Base-by-base conservation (phyloP, 257 asterid genomes). In the Ophiorrhiza pumila region DNA sequence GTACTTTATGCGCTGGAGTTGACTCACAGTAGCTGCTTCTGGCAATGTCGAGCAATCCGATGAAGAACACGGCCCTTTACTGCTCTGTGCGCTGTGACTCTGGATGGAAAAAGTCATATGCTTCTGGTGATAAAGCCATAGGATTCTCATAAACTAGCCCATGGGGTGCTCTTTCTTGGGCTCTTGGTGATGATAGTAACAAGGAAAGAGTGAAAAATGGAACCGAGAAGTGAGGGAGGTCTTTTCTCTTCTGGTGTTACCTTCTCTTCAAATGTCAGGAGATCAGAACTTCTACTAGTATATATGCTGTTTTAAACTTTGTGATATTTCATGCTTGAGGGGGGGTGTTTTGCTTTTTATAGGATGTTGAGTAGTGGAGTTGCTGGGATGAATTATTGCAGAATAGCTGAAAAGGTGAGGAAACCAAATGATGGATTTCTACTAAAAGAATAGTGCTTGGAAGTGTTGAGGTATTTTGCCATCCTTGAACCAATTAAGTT, bases 91-190 rank as follows among this genome's bases (percentile, higher is more conserved):
- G n/a, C n/a, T 73, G 79, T 23, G 83, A 39, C 17, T 83, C 75
- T 27, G 89, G 84, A 69, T 83, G 76, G 57, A 85, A 85, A 47
- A 80, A 85, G 0, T 77, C 80, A 52, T 80, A 85, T 32, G 86
- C 86, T 47, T 83, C 81, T 9, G 87, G 89, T 46, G 86, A 71
- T 67, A 85, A 39, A 47, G 86, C 82, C 12, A 72, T 0, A 7
- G 89, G 89, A 52, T 66, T 76, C 73, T 77, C 81, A 56, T 71
- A 49, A 23, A 35, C 74, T 45, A 83, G 75, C 11, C 84, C 87
- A 9, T 85, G 88, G 0, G 88, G 89, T 22, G 87, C 71, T 52
- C 87, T 76, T 34, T 74, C 87, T 45, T 82, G 76, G 58, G 84
- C 83, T 74, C 45, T n/a, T 72, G 32, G 74, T 60, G 39, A 59